Evolutionary conservation across 2,329 filamentous ascomycete genomes (phyloP), one percentile per base, ranked within the genome.

Genomic region (Neocucurbitaria cava): DNA sequence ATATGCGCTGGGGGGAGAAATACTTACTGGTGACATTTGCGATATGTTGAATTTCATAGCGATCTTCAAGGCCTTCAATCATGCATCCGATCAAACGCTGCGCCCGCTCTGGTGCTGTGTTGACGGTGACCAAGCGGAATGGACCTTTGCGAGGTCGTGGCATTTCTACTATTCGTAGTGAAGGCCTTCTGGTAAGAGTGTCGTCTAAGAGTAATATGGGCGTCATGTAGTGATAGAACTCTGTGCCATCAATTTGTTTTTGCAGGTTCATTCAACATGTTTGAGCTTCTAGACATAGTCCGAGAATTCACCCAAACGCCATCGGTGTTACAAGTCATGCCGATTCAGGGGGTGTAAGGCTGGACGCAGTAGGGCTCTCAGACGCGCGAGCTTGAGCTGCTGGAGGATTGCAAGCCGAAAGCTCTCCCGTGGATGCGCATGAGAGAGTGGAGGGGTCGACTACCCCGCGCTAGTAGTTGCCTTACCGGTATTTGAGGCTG

Each of bases 51-150:
- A 90, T 89, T 1, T 80, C 84, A 72, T 89, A 90, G 35, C 76
- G 77, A 50, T 88, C 86, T 69, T 86, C 87, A 28, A 90, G 73
- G 11, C 80, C 82, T 51, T 88, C 84, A 10, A 83, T 79, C 33
- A 90, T 73, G 0, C 84, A 81, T 10, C 87, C 87, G 64, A 89
- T 83, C 30, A 90, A 74, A 7, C 78, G 75, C 74, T 85, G 84
- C 30, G 87, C 88, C 51, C 87, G 80, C 58, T 88, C 87, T 0
- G 87, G 87, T 1, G 83, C 85, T 1, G 83, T 89, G 76, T 89
- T 90, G 61, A 90, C 86, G 1, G 86, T 90, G 26, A 89, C 82
- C 11, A 90, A 81, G 63, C 79, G 83, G 75, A 82, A 89, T 3
- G 85, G 85, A 17, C 85, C 85, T 63, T 56, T 63, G 52, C 45